These are phyloP conservation scores for Melanogaster broomeanus DNA, from an alignment of 768 basidiomycete genomes.

Conservation along the genomic window DNA sequence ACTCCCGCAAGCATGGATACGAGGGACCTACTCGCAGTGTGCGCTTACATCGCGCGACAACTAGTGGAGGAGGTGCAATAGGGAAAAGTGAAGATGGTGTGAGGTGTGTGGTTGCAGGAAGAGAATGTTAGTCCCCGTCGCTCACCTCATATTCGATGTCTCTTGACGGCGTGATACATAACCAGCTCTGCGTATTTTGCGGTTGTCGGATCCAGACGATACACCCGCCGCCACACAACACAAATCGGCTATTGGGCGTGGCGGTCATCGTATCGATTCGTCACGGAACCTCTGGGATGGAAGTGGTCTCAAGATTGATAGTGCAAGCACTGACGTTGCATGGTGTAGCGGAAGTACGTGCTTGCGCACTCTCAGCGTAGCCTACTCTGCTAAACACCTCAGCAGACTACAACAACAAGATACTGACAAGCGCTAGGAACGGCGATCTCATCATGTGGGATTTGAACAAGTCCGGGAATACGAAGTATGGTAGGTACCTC, in stretches of 20 bases:
- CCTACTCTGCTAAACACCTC: conserved; percentile 2
- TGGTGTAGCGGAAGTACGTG: conserved; percentile 71
- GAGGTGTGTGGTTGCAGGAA: conserved; percentile 74
- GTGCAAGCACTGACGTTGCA: conserved; percentile 76
- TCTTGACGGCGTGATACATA: conserved; percentile 10
- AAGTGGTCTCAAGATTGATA: conserved; percentile 77
- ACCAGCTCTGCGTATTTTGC: conserved; percentile 61
- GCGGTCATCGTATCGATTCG: conserved; percentile 68
- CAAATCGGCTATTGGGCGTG: conserved; percentile 54
- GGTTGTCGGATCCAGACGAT: conserved; percentile 51
- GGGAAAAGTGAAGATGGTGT: conserved; percentile 66
- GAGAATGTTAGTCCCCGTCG: conserved; percentile 57
- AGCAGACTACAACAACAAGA: conserved; percentile 70
- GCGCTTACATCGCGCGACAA: conserved; percentile 58
- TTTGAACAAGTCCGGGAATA: conserved; percentile 60
- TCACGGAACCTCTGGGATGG: conserved; percentile 80
- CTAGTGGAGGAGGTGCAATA: conserved; percentile 65
- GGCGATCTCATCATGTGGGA: conserved; percentile 88
- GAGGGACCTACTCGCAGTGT: conserved; percentile 52
- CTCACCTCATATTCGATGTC: not conserved
- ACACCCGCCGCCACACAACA: conserved; percentile 42
- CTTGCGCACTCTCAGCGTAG: not conserved
- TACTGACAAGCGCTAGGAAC: conserved; percentile 77
- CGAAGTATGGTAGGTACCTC: conserved; percentile 64
- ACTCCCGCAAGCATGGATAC: conserved; percentile 45